Evolutionary conservation across 306 rosid species (phyloP).

Genomic region (Clitoria ternatea): DNA sequence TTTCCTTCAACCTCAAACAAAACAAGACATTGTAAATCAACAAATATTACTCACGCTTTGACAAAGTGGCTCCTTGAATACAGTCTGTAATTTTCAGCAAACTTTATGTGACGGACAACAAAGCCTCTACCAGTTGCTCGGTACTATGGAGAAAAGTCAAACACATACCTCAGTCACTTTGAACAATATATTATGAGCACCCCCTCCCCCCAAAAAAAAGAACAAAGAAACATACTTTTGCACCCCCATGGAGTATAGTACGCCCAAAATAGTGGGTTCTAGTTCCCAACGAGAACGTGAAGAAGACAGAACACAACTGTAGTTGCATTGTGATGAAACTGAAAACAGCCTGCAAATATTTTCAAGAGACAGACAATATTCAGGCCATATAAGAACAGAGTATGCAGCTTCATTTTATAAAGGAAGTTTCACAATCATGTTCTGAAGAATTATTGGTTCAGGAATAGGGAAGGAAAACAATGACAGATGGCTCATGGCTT

Average conservation of each 20-base stretch:
- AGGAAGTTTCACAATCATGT: neutral
- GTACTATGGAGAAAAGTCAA: conserved; percentile 51
- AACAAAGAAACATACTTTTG: conserved; percentile 56
- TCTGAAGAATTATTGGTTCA: neutral
- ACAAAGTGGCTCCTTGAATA: conserved; percentile 95
- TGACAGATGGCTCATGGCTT: neutral
- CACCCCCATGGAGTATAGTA: conserved; percentile 96
- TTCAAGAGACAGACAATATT: neutral
- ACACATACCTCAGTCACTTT: neutral
- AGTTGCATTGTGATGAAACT: conserved; percentile 97
- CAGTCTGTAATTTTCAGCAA: conserved; percentile 93
- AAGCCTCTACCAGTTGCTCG: conserved; percentile 99
- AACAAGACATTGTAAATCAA: neutral
- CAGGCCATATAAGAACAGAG: conserved; percentile 1
- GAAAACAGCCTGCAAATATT: conserved; percentile 77
- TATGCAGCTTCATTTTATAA: neutral
- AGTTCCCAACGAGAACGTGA: conserved; percentile 95
- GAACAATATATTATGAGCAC: neutral
- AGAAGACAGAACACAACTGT: conserved; percentile 95
- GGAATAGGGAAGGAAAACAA: neutral
- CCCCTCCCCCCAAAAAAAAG: neutral
- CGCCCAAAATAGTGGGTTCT: conserved; percentile 98
- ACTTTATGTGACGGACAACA: conserved; percentile 91
- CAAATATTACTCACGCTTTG: conserved; percentile 75
- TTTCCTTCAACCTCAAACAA: conserved; percentile 9